Evolutionary conservation across 208 protist species (phyloP), one percentile per base, ranked within the genome.

Genomic region (Acanthamoeba sp.): DNA sequence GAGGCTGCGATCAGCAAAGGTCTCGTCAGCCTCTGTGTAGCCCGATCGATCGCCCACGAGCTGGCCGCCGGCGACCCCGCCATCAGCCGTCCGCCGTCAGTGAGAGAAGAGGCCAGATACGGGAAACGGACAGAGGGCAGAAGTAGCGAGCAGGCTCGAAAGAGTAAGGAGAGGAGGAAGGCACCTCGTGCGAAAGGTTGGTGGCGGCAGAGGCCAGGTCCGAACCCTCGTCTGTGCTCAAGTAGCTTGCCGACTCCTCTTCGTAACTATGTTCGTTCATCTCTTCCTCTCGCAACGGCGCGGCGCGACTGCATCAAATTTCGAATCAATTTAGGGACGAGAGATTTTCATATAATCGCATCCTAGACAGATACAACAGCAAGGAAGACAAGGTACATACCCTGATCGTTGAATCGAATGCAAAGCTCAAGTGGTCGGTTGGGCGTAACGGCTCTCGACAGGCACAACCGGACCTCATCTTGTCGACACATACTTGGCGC

Each of bases 111-210:
- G 22, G 32, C 42, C n/a, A n/a, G n/a, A n/a, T n/a, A n/a, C n/a
- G n/a, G n/a, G n/a, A n/a, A n/a, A n/a, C n/a, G n/a, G n/a, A n/a
- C n/a, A n/a, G n/a, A n/a, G n/a, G n/a, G n/a, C n/a, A n/a, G 36
- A 38, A 76, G 22, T 62, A 18, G 45, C 4, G 45, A 50, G 45
- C 45, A 50, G 12, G 45, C 45, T 16, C 4, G 55, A 16, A 76
- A 14, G 66, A 55, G 50, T 55, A 20, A 20, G 10, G 10, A 55
- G 29, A 73, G 52, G 24, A 18, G 42, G 24, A 87, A 50, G 12
- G 27, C 12, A 87, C 78, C 78, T 87, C 78, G 42, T 87, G 78
- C n/a, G 78, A 87, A 20, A 87, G n/a, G 14, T 87, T 59, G 45
- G 10, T 87, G 38, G 45, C 78, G 16, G 73, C 73, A 6, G 78